Evolutionary conservation across 2,329 filamentous ascomycete species (phyloP).

Genomic region (Tolypocladium tundrense): DNA sequence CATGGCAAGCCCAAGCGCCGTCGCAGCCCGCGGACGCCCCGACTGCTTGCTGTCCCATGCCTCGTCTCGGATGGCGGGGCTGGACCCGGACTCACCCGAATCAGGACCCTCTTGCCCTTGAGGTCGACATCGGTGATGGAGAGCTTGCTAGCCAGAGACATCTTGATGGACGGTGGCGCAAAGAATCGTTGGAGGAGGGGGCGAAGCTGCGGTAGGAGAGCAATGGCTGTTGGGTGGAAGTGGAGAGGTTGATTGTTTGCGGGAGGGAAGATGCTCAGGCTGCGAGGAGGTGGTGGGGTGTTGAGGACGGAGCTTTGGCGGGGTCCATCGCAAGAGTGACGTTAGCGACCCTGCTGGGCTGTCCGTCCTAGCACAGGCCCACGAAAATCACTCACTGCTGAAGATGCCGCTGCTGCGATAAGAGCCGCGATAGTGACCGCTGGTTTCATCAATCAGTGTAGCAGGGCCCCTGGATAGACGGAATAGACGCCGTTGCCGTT

Average conservation of each 20-base stretch:
- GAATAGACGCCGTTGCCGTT: not conserved
- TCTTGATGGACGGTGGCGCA: slow-evolving; percentile 32
- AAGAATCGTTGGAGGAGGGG: not conserved
- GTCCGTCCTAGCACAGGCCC: not conserved
- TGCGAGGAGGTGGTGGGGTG: not conserved
- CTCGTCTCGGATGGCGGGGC: not conserved
- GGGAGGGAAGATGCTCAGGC: not conserved
- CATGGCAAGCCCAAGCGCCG: not conserved
- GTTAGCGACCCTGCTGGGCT: not conserved
- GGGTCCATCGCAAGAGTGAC: not conserved
- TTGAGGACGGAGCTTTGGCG: not conserved
- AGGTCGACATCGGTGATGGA: slow-evolving; percentile 93
- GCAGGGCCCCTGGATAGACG: not conserved
- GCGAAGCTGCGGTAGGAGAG: not conserved
- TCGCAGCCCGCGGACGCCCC: not conserved
- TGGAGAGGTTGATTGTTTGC: not conserved
- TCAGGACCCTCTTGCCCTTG: slow-evolving; percentile 96
- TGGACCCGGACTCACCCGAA: slow-evolving; percentile 59
- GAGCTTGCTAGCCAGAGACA: slow-evolving; percentile 99
- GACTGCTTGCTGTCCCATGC: slow-evolving; percentile 8
- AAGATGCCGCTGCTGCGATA: not conserved
- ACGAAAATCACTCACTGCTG: not conserved
- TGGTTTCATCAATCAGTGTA: not conserved
- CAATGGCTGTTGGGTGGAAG: not conserved
- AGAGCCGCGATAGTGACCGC: too few species aligned